Evolutionary conservation across 2,329 filamentous ascomycete species (phyloP), one percentile per base, ranked within the genome.

Genomic region (Diaporthe helianthi): DNA sequence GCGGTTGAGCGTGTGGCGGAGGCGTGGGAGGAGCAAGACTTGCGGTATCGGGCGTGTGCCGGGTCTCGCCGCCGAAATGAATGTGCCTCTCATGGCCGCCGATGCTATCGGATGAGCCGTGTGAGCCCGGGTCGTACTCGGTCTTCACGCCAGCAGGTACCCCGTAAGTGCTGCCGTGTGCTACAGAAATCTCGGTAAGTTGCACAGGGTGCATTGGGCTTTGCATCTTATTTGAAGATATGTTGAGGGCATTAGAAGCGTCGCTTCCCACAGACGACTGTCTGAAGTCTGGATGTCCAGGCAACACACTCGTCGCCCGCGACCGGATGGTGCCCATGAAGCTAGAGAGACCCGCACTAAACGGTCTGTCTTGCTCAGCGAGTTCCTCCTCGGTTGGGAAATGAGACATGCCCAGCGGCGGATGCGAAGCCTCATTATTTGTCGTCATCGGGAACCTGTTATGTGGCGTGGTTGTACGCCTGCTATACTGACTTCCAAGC

Each of bases 341-440:
- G 73, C 84, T 87, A 15, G 86, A 86, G 36, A 88, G 81, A 54
- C 80, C 78, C 5, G 83, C 82, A 1, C 83, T 83, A 44, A 79
- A 80, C 44, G 84, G 83, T 55, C 83, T 80, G 71, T 87, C 80
- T 70, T 85, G 81, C 49, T 87, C 86, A 41, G 85, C 83, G 13
- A 88, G 82, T 66, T 90, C 88, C 24, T 90, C 86, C 12, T 90
- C 87, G 22, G 86, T 85, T 0, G 94, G 93, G 76, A 97, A 93
- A 44, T 88, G 89, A 0, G 93, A 92, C 93, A 97, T 97, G 58
- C 95, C 95, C 10, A 97, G 82, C 0, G 94, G 94, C 1, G 92
- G 93, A 76, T 96, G 92, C 0, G 74, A 79, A 6, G 77, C 79
- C 1, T 75, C 69, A 3, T 49, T 38, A 22, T 22, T 46, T 19